Percentiles rank a stretch among this genome's conserved stretches.
Conservation (phyloP, 192 early-diverging fungal genomes). For the Podila epigama region DNA sequence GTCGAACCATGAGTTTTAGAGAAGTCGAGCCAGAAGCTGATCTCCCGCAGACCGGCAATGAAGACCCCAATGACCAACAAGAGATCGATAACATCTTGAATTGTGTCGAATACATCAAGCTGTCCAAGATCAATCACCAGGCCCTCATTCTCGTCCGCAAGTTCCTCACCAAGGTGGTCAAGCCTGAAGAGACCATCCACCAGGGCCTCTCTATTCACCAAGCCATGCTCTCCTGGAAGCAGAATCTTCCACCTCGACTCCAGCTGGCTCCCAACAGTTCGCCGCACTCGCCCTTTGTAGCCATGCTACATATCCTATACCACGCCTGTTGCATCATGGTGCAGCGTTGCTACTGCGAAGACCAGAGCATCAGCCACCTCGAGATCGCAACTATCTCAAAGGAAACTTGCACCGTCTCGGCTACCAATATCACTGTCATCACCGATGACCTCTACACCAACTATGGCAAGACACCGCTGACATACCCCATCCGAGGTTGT, state of each 20-base stretch:
- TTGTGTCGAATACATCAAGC: constrained; percentile 45
- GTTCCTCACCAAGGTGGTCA: constrained; percentile 46
- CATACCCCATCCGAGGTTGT: constrained; percentile 58
- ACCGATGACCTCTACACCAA: constrained; percentile 53
- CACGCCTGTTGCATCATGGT: constrained; percentile 58
- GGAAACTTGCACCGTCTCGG: constrained; percentile 56
- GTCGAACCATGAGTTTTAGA: constrained; percentile 41
- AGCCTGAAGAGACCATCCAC: constrained; percentile 49
- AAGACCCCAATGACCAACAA: constrained; percentile 39
- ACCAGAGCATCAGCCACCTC: constrained; percentile 49
- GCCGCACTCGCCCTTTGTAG: constrained; percentile 52
- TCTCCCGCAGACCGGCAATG: constrained; percentile 31
- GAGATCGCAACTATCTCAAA: constrained; percentile 40
- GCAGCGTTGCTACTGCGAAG: constrained; percentile 57
- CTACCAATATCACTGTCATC: constrained; percentile 61
- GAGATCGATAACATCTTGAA: constrained; percentile 41
- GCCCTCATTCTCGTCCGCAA: constrained; percentile 42
- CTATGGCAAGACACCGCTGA: constrained; percentile 49
- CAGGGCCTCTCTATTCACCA: constrained; percentile 48
- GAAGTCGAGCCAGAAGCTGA: constrained; percentile 47
- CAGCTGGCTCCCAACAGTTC: constrained; percentile 33
- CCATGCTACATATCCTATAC: constrained; percentile 64
- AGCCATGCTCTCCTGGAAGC: constrained; percentile 49
- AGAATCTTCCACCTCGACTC: constrained; percentile 44
- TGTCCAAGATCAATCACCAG: constrained; percentile 46